These are phyloP conservation scores for Neurospora sublineolata DNA, from an alignment of 495 filamentous ascomycete species.

Conservation along the genomic window DNA sequence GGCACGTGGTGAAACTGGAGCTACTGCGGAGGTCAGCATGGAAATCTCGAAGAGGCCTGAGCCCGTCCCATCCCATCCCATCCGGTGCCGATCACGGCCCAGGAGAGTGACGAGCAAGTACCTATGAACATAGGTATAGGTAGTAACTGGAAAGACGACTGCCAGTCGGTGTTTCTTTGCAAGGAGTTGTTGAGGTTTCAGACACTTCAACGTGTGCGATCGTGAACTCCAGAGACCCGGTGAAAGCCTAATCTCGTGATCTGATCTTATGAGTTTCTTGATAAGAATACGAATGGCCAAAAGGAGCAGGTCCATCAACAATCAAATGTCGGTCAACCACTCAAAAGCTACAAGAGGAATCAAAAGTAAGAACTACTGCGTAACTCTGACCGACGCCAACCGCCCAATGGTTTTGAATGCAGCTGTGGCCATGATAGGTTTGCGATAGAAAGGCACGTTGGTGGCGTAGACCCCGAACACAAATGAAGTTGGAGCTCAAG, in stretches of 20 bases:
- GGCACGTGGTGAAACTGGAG: background rate
- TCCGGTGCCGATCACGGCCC: background rate
- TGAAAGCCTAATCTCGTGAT: background rate
- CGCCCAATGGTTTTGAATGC: background rate
- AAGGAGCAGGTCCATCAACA: background rate
- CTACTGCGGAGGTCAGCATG: background rate
- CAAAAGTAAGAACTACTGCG: background rate
- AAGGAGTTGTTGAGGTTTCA: background rate
- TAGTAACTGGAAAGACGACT: background rate
- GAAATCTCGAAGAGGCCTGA: background rate
- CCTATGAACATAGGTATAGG: background rate
- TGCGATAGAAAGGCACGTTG: background rate
- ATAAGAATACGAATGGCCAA: background rate
- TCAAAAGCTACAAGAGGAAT: background rate
- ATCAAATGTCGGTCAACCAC: background rate
- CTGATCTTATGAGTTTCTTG: background rate
- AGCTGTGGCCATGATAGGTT: background rate
- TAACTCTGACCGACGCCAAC: background rate
- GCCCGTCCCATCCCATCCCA: background rate
- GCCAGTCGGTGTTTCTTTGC: background rate
- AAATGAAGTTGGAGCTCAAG: background rate
- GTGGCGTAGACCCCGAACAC: background rate
- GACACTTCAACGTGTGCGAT: background rate
- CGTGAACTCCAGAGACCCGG: background rate
- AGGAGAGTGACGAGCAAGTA: background rate